These are phyloP conservation scores for Physaria fendleri DNA, from an alignment of 345 rosid species.

Conservation along the genomic window DNA sequence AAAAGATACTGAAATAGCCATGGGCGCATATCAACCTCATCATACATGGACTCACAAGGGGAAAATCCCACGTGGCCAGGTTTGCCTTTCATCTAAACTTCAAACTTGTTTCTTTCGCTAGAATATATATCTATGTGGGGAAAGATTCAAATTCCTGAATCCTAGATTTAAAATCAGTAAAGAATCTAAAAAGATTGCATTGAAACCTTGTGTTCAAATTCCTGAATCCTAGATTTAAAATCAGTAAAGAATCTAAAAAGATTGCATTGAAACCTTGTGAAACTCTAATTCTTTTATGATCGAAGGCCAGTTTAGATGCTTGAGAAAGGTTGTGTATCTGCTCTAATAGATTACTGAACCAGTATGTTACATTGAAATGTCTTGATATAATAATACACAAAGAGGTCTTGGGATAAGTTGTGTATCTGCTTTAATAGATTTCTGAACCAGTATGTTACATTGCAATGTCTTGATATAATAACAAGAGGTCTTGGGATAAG, in stretches of 20 bases:
- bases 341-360: too few species aligned
- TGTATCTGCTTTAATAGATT: not conserved
- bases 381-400: too few species aligned
- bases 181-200: too few species aligned
- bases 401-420: not conserved
- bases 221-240: not conserved
- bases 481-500: not conserved
- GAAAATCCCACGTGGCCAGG: constrained; percentile 79
- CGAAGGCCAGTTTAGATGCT: too few species aligned
- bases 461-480: not conserved
- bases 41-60: constrained; percentile 53
- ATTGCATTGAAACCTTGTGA: too few species aligned
- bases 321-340: not conserved
- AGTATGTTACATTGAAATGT: too few species aligned
- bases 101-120: not conserved
- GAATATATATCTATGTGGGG: not conserved
- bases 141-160: not conserved
- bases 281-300: too few species aligned
- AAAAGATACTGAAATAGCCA: constrained; percentile 86
- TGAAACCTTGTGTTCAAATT: too few species aligned
- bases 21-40: constrained; percentile 97
- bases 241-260: too few species aligned
- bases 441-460: not conserved
- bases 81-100: constrained; percentile 19
- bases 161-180: too few species aligned